phyloP scores from a whole-genome alignment of 257 asterid genomes.

The Nicotiana tomentosiformis region DNA sequence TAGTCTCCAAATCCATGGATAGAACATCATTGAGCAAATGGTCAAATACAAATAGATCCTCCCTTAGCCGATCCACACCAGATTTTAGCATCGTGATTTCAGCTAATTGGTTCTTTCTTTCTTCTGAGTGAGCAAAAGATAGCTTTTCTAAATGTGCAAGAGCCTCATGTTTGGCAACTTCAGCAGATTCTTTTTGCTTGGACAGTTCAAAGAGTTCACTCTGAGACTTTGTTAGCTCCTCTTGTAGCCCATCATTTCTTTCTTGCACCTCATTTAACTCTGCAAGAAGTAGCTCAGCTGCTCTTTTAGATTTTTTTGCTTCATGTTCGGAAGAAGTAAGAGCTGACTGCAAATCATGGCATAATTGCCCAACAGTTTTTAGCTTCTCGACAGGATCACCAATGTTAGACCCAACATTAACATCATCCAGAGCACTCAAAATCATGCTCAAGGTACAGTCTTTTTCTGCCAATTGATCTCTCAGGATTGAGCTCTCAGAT shows the following conservation, averaged over 20 bases:
- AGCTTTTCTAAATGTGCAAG: slow-evolving; percentile 56
- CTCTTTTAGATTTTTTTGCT: slow-evolving; percentile 74
- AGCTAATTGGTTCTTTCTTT: slow-evolving; percentile 57
- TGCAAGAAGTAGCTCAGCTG: slow-evolving; percentile 85
- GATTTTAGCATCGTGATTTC: slow-evolving; percentile 54
- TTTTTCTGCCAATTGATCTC: slow-evolving; percentile 56
- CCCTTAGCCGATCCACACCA: slow-evolving; percentile 42
- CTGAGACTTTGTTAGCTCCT: slow-evolving; percentile 58
- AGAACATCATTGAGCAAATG: slow-evolving; percentile 58
- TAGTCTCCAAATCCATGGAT: slow-evolving; percentile 57
- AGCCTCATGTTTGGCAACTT: slow-evolving; percentile 63
- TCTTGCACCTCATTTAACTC: slow-evolving; percentile 98
- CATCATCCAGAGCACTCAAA: slow-evolving; percentile 39
- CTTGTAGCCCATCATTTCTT: slow-evolving; percentile 87
- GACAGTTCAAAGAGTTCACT: slow-evolving; percentile 57
- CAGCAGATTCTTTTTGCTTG: slow-evolving; percentile 54
- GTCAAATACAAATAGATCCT: slow-evolving; percentile 46
- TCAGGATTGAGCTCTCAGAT: slow-evolving; percentile 56
- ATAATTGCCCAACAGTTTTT: slow-evolving; percentile 39
- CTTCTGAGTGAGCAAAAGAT: slow-evolving; percentile 49
- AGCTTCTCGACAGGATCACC: slow-evolving; percentile 53
- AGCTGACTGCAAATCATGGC: slow-evolving; percentile 41
- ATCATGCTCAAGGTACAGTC: slow-evolving; percentile 51
- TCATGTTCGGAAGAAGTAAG: slow-evolving; percentile 58
- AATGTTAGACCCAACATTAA: slow-evolving; percentile 38